A percentile compares a stretch with the other conserved stretches of the same genome.
phyloP scores from a whole-genome alignment of 495 filamentous ascomycete species.

The Arthonia radiata region DNA sequence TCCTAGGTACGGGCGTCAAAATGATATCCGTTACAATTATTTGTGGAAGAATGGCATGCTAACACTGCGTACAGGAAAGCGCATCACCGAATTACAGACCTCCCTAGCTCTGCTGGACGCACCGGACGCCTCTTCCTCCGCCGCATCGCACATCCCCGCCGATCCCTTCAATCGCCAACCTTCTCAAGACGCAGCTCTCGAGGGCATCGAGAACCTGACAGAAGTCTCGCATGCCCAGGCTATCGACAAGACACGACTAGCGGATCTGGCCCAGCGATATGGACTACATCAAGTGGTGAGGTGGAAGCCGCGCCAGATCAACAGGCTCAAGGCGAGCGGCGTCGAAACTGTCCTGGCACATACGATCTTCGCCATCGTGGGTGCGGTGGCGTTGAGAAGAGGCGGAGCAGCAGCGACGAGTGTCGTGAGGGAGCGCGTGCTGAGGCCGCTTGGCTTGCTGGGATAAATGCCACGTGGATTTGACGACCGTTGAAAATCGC shows the following conservation, averaged over 20 bases:
- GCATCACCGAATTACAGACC: slow-evolving; percentile 55
- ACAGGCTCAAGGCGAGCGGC: slow-evolving; percentile 41
- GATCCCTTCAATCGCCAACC: slow-evolving; percentile 32
- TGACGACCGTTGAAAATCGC: too few species aligned
- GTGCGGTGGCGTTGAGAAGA: slow-evolving; percentile 64
- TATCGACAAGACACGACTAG: slow-evolving; percentile 31
- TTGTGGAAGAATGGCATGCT: background rate
- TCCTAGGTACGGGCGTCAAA: slow-evolving; percentile 43
- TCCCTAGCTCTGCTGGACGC: slow-evolving; percentile 42
- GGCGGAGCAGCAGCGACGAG: slow-evolving; percentile 55
- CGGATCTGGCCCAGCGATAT: slow-evolving; percentile 38
- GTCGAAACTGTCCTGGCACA: slow-evolving; percentile 44
- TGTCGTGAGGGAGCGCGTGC: slow-evolving; percentile 51
- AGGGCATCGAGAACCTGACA: slow-evolving; percentile 43
- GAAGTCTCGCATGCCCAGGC: slow-evolving; percentile 26
- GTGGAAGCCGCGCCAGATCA: slow-evolving; percentile 51
- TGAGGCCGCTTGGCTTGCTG: slow-evolving; percentile 22
- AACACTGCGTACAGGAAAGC: slow-evolving; percentile 33
- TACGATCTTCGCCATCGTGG: slow-evolving; percentile 61
- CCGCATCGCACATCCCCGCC: slow-evolving; percentile 7
- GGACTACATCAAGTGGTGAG: slow-evolving; percentile 48
- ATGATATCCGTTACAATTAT: too few species aligned
- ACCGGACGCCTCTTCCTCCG: slow-evolving; percentile 5
- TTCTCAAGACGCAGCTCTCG: slow-evolving; percentile 47
- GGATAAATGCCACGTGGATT: slow-evolving; percentile 1